phyloP scores from a whole-genome alignment of 352 stramenopile genomes.

The Synura sp. region DNA sequence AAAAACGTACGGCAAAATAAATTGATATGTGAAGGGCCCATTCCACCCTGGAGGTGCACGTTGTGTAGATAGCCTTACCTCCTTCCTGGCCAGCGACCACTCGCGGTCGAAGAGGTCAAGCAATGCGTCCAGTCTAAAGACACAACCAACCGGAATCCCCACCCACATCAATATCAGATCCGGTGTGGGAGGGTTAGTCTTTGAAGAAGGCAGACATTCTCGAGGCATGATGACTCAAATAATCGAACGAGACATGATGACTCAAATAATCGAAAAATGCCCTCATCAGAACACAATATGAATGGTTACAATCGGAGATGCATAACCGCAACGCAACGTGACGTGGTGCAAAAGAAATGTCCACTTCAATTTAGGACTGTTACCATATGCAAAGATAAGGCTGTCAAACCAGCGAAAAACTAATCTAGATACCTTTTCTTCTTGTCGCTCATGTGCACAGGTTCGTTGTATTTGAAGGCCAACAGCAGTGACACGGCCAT shows the following conservation, averaged over 20 bases:
- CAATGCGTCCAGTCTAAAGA: constrained; percentile 23
- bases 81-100: constrained; percentile 49
- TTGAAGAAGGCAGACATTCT: too few species aligned
- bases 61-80: constrained; percentile 55
- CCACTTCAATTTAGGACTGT: neutral
- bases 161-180: too few species aligned
- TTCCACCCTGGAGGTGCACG: neutral
- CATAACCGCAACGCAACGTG: neutral
- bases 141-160: too few species aligned
- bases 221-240: too few species aligned
- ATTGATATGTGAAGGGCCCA: neutral
- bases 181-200: too few species aligned
- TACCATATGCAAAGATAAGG: neutral
- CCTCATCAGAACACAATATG: too few species aligned
- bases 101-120: constrained; percentile 25
- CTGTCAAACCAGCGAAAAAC: neutral
- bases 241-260: too few species aligned
- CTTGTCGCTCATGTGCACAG: neutral
- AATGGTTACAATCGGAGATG: too few species aligned
- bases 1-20: too few species aligned
- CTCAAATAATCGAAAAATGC: too few species aligned
- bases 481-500: constrained; percentile 92
- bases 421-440: neutral
- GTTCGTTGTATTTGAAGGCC: constrained; percentile 76
- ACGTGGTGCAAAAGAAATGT: neutral